A percentile compares a stretch with the other conserved stretches of the same genome.
phyloP scores from a whole-genome alignment of 257 asterid genomes.

The Ballota nigra region DNA sequence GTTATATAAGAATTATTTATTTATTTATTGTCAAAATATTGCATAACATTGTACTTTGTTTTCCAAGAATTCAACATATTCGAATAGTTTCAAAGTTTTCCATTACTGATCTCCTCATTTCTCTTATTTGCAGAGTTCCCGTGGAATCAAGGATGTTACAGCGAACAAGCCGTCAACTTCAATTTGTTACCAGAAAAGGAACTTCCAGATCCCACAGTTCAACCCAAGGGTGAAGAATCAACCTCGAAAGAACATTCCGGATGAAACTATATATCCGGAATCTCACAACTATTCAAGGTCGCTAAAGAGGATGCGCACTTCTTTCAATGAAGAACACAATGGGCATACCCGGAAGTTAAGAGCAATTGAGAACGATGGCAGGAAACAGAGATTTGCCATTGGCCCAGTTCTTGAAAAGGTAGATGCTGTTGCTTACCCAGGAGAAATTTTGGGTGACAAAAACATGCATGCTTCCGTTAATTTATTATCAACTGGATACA shows the following conservation, averaged over 20 bases:
- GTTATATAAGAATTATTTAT: no score
- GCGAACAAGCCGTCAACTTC: slow-evolving; percentile 44
- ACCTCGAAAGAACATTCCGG: slow-evolving; percentile 24
- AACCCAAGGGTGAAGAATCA: slow-evolving; percentile 31
- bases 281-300: slow-evolving; percentile 28
- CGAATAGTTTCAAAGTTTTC: background rate
- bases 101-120: slow-evolving; percentile 25
- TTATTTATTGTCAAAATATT: no score
- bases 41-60: no score
- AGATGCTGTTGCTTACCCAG: slow-evolving; percentile 67
- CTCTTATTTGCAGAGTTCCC: slow-evolving; percentile 43
- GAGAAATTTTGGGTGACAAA: slow-evolving; percentile 46
- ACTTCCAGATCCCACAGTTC: slow-evolving; percentile 28
- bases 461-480: slow-evolving; percentile 49
- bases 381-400: slow-evolving; percentile 31
- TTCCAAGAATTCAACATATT: background rate
- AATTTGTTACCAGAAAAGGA: slow-evolving; percentile 31
- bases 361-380: slow-evolving; percentile 46
- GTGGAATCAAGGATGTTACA: slow-evolving; percentile 33
- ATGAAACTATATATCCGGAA: slow-evolving; percentile 17
- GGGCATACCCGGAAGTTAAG: slow-evolving; percentile 37
- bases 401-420: slow-evolving; percentile 49
- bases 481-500: slow-evolving; percentile 43
- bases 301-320: slow-evolving; percentile 52
- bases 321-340: slow-evolving; percentile 43